Conservation (phyloP, 164 flowering plant species). For the Platanus orientalis region DNA sequence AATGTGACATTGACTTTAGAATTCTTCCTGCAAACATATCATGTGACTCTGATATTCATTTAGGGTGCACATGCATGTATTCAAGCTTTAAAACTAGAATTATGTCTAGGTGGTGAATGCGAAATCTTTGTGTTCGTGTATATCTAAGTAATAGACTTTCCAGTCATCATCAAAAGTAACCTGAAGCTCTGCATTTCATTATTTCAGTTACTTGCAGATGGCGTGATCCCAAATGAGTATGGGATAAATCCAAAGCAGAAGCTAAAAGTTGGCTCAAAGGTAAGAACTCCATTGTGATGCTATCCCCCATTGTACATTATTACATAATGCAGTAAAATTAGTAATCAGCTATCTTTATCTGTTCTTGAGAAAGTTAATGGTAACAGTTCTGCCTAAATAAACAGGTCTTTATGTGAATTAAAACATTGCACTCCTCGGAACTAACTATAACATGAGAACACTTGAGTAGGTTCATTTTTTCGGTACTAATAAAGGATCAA, state of each 20-base stretch:
- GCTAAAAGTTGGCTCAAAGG: slow-evolving; percentile 97
- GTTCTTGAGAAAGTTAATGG: too few relatives aligned
- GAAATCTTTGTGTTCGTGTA: background rate
- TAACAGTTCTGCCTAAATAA: too few relatives aligned
- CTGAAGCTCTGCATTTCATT: slow-evolving; percentile 10
- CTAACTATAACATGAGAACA: too few relatives aligned
- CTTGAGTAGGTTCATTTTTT: too few relatives aligned
- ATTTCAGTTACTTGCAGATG: slow-evolving; percentile 92
- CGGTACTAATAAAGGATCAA: too few relatives aligned
- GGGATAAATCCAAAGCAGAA: slow-evolving; percentile 93
- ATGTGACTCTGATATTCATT: background rate
- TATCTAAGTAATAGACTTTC: background rate
- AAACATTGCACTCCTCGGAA: too few relatives aligned
- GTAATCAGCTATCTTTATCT: too few relatives aligned
- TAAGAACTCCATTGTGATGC: slow-evolving; percentile 15
- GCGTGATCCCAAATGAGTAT: slow-evolving; percentile 98
- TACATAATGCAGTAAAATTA: too few relatives aligned
- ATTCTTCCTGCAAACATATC: background rate
- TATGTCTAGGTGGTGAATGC: background rate
- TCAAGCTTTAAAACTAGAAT: background rate
- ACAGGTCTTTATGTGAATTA: too few relatives aligned
- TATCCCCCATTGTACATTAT: background rate
- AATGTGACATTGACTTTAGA: background rate
- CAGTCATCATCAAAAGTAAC: background rate
- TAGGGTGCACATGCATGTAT: background rate